Percentiles rank a stretch among this genome's conserved stretches.
phyloP scores from a whole-genome alignment of 805 yeast species.

The Lachancea kluyveri region DNA sequence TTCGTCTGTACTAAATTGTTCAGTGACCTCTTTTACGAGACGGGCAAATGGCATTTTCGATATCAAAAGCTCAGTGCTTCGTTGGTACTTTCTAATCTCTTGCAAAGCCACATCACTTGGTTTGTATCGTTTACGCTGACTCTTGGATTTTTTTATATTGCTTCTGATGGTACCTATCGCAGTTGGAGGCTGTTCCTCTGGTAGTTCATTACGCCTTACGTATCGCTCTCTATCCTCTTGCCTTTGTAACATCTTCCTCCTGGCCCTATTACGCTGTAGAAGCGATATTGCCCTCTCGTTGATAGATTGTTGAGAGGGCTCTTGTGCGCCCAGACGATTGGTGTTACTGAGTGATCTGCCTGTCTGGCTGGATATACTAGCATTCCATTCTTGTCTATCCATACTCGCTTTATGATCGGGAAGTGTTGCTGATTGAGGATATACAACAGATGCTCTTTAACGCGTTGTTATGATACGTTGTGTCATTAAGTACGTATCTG shows the following conservation, averaged over 20 bases:
- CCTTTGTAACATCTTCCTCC: constrained; percentile 18
- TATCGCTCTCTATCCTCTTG: constrained; percentile 10
- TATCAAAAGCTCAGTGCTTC: constrained; percentile 58
- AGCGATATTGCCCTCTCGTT: constrained; percentile 26
- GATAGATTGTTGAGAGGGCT: constrained; percentile 23
- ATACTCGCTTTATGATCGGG: no score
- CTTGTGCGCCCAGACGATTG: constrained; percentile 13
- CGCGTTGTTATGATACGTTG: no score
- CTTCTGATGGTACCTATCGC: constrained; percentile 6
- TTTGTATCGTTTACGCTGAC: constrained; percentile 41
- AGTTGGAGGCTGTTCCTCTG: constrained; percentile 2
- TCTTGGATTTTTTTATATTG: constrained; percentile 28
- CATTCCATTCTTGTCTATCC: no score
- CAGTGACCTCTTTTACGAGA: constrained; percentile 67
- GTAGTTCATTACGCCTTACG: constrained; percentile 2
- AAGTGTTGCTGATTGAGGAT: neutral
- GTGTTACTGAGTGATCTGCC: constrained; percentile 17
- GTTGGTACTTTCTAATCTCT: constrained; percentile 64
- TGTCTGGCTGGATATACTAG: constrained; percentile 13
- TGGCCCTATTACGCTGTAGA: constrained; percentile 26
- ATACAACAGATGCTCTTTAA: no score
- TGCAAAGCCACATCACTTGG: constrained; percentile 64
- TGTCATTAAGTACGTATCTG: no score
- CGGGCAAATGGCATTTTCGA: constrained; percentile 75
- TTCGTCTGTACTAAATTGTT: constrained; percentile 39